Conservation (phyloP, 257 asterid genomes). For the Gynochthodes officinalis region DNA sequence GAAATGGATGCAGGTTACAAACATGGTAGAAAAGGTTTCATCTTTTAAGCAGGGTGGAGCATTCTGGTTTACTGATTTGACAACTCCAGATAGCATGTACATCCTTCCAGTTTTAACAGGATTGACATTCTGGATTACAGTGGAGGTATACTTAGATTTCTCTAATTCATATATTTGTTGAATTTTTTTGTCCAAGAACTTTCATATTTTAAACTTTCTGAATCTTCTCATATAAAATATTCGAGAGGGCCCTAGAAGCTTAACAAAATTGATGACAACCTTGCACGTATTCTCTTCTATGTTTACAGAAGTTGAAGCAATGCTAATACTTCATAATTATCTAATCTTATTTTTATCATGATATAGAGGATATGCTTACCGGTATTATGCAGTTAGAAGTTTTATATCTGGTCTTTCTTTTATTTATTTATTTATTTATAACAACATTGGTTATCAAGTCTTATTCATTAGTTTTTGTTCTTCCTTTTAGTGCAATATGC, state of each 20-base stretch:
- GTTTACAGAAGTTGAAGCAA: neutral
- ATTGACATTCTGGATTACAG: slow-evolving; percentile 84
- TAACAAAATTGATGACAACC: neutral
- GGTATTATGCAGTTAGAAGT: neutral
- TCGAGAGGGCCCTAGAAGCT: neutral
- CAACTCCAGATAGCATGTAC: slow-evolving; percentile 77
- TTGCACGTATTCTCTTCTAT: neutral
- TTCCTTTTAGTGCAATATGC: slow-evolving; percentile 60
- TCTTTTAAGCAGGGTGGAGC: slow-evolving; percentile 90
- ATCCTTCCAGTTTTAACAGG: slow-evolving; percentile 82
- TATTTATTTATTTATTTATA: neutral
- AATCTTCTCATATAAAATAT: neutral
- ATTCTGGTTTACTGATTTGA: slow-evolving; percentile 86
- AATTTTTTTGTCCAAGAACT: neutral
- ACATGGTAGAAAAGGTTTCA: slow-evolving; percentile 85
- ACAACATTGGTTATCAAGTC: neutral
- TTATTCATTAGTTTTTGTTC: neutral
- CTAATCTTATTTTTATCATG: neutral
- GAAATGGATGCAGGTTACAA: slow-evolving; percentile 48
- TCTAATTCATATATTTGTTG: neutral
- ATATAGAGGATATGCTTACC: neutral
- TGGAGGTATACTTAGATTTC: slow-evolving; percentile 60
- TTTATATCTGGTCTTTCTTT: neutral
- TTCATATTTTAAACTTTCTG: neutral
- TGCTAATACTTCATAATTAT: neutral